Percentiles rank a stretch among this genome's conserved stretches.
Conservation (phyloP, 1,139 yeast species). For the Sugiyamaella neomexicana region DNA sequence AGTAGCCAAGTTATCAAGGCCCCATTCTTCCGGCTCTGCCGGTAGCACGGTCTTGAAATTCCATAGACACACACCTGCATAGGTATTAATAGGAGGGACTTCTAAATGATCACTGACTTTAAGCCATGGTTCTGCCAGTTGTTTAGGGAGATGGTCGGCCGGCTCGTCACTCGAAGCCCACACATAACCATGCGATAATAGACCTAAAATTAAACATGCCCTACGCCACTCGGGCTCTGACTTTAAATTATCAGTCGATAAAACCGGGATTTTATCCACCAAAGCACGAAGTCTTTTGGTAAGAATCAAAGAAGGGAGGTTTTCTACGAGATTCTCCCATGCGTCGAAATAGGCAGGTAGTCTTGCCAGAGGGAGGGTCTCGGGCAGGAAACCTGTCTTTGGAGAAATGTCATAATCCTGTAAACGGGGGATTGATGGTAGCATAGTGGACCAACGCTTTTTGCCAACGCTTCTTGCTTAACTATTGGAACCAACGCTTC, state of each 20-base stretch:
- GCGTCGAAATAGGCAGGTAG: slow-evolving; percentile 69
- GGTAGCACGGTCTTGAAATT: slow-evolving; percentile 70
- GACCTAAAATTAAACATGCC: slow-evolving; percentile 76
- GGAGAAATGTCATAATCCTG: slow-evolving; percentile 71
- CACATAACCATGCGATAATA: slow-evolving; percentile 82
- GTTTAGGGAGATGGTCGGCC: slow-evolving; percentile 62
- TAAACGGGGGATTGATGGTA: slow-evolving; percentile 46
- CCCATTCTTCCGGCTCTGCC: slow-evolving; percentile 43
- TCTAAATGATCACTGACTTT: slow-evolving; percentile 58
- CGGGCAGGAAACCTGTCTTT: slow-evolving; percentile 76
- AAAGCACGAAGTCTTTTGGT: slow-evolving; percentile 59
- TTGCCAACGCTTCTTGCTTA: no score
- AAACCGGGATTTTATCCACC: slow-evolving; percentile 60
- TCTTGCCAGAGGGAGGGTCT: slow-evolving; percentile 56
- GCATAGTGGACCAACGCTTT: no score
- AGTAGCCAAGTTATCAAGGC: slow-evolving; percentile 70
- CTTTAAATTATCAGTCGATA: slow-evolving; percentile 49
- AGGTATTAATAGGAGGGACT: slow-evolving; percentile 84
- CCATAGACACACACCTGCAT: slow-evolving; percentile 88
- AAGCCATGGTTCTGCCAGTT: slow-evolving; percentile 69
- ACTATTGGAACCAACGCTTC: no score
- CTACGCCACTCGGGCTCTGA: slow-evolving; percentile 60
- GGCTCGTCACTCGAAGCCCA: slow-evolving; percentile 68
- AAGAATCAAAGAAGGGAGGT: slow-evolving; percentile 70
- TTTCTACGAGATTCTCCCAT: slow-evolving; percentile 72